Percentiles rank a stretch among this genome's conserved stretches.
These are phyloP conservation scores for Aspergillus sp. DNA, from an alignment of 2,329 filamentous ascomycete genomes.

Conservation along the genomic window DNA sequence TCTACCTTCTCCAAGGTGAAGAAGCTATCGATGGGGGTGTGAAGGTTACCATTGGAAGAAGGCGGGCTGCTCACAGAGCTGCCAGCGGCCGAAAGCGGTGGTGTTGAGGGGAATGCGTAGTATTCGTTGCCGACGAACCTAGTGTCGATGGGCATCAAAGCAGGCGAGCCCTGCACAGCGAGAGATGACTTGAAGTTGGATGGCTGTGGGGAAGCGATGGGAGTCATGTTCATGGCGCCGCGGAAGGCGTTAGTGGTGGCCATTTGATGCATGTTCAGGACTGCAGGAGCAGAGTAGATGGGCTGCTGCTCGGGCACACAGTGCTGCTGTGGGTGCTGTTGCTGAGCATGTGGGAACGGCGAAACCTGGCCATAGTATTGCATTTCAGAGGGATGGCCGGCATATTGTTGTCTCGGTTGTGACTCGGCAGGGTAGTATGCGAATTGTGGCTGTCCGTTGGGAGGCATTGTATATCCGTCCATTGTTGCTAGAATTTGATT, in stretches of 20 bases:
- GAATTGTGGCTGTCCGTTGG: slow-evolving; percentile 68
- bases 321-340: slow-evolving; percentile 26
- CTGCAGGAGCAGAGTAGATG: slow-evolving; percentile 41
- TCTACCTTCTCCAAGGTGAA: slow-evolving; percentile 68
- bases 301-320: slow-evolving; percentile 31
- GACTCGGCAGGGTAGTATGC: slow-evolving; percentile 83
- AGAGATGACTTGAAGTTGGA: slow-evolving; percentile 75
- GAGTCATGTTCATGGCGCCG: slow-evolving; percentile 55
- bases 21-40: slow-evolving; percentile 79
- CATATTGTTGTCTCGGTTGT: slow-evolving; percentile 74
- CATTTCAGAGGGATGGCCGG: slow-evolving; percentile 58
- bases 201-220: slow-evolving; percentile 72
- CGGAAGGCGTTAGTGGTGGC: slow-evolving; percentile 43
- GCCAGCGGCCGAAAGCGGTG: slow-evolving; percentile 79
- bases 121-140: slow-evolving; percentile 64
- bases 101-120: slow-evolving; percentile 79
- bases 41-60: slow-evolving; percentile 71
- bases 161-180: slow-evolving; percentile 57
- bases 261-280: slow-evolving; percentile 48
- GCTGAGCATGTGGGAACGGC: slow-evolving; percentile 23
- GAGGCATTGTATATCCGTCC: slow-evolving; percentile 61
- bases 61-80: slow-evolving; percentile 84
- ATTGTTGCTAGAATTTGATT: slow-evolving; percentile 45
- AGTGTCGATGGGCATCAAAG: slow-evolving; percentile 68
- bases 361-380: slow-evolving; percentile 44